Conservation (phyloP, 2,329 filamentous ascomycete species). For the Botryosphaeria dothidea region DNA sequence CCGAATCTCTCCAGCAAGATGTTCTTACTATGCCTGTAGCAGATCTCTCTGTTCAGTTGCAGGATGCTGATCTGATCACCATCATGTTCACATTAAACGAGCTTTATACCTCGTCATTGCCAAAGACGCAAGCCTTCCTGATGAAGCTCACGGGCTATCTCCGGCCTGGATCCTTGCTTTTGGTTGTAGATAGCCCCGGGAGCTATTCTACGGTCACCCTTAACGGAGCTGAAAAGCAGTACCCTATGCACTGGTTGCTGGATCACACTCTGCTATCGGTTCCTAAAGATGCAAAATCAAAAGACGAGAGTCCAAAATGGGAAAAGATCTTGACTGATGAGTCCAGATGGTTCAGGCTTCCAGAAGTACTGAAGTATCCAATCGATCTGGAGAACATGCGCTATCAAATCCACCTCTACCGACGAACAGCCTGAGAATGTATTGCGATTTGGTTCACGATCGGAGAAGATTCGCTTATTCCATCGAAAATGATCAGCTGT, state of each 20-base stretch:
- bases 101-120: constrained; percentile 76
- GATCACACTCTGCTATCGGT: constrained; percentile 71
- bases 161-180: constrained; percentile 63
- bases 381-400: constrained; percentile 92
- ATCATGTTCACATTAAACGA: constrained; percentile 96
- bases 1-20: constrained; percentile 44
- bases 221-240: constrained; percentile 59
- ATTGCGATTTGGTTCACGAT: too few species aligned
- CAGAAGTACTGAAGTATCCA: constrained; percentile 67
- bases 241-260: constrained; percentile 92
- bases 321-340: constrained; percentile 74
- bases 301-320: constrained; percentile 53
- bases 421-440: constrained; percentile 6
- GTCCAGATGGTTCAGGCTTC: constrained; percentile 80
- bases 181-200: constrained; percentile 91
- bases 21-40: constrained; percentile 46
- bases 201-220: constrained; percentile 84
- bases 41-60: constrained; percentile 35
- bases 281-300: constrained; percentile 17
- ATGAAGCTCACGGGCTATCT: constrained; percentile 64
- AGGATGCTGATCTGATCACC: constrained; percentile 61
- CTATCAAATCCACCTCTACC: constrained; percentile 86
- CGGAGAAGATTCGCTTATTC: too few species aligned
- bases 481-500: too few species aligned
- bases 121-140: constrained; percentile 75